These are phyloP conservation scores for Aureoboletus auriporus DNA, from an alignment of 768 basidiomycete species.

Conservation along the genomic window DNA sequence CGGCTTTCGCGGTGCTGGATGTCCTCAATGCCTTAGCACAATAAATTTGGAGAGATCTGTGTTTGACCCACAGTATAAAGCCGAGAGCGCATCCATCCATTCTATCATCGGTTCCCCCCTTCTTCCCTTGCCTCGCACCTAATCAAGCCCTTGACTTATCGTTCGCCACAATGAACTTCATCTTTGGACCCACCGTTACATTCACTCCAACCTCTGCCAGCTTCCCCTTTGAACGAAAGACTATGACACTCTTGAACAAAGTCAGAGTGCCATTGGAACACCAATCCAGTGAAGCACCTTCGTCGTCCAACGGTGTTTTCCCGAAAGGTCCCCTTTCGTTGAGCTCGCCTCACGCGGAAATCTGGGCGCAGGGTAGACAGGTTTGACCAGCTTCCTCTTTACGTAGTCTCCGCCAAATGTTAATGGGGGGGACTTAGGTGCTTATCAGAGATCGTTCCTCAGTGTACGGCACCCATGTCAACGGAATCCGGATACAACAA, in stretches of 20 bases:
- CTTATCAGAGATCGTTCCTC: slow-evolving; percentile 46
- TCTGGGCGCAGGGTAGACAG: slow-evolving; percentile 43
- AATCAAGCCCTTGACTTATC: background rate
- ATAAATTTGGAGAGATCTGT: slow-evolving; percentile 1
- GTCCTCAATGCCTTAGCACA: background rate
- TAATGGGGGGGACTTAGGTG: slow-evolving; percentile 31
- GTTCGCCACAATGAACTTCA: slow-evolving; percentile 20
- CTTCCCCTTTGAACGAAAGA: slow-evolving; percentile 37
- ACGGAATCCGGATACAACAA: slow-evolving; percentile 37
- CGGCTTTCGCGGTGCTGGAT: slow-evolving; percentile 10
- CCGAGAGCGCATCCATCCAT: background rate
- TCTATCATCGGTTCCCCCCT: background rate
- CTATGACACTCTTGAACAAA: slow-evolving; percentile 29
- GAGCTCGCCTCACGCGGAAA: slow-evolving; percentile 41
- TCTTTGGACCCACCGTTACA: slow-evolving; percentile 28
- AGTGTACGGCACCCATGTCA: slow-evolving; percentile 46
- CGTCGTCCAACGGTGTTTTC: slow-evolving; percentile 41
- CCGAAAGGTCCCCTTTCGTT: slow-evolving; percentile 36
- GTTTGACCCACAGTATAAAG: slow-evolving; percentile 22
- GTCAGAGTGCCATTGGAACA: slow-evolving; percentile 31
- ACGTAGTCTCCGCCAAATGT: background rate
- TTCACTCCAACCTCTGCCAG: slow-evolving; percentile 33
- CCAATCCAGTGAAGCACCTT: slow-evolving; percentile 25
- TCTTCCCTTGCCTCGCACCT: background rate
- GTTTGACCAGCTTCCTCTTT: slow-evolving; percentile 23